These are phyloP conservation scores for Penicillium cosmopolitanum DNA, from an alignment of 495 filamentous ascomycete species.

Conservation along the genomic window DNA sequence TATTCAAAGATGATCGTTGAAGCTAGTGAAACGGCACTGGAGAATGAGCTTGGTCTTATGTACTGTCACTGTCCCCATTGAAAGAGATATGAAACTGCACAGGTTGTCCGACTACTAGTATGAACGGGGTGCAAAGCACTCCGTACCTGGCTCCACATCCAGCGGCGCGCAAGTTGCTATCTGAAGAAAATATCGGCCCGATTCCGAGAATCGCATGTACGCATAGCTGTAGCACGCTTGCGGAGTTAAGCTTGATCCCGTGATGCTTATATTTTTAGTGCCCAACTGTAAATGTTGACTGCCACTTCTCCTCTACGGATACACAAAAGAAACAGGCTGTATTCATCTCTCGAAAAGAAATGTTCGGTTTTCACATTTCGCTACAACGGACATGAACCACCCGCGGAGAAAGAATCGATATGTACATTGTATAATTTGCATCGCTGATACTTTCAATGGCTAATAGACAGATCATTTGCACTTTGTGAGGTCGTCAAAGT, in stretches of 20 bases:
- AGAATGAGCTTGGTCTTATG: neutral
- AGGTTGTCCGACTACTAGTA: neutral
- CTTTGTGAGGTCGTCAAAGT: conserved; percentile 68
- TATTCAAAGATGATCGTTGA: neutral
- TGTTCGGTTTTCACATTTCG: conserved; percentile 13
- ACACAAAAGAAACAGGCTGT: neutral
- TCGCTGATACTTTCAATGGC: conserved; percentile 15
- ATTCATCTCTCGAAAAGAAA: neutral
- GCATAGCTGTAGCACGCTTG: neutral
- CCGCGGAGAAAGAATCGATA: conserved; percentile 32
- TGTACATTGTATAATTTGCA: conserved; percentile 33
- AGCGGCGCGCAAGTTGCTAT: neutral
- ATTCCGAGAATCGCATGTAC: neutral
- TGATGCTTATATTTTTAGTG: neutral
- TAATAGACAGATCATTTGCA: conserved; percentile 56
- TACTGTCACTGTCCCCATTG: neutral
- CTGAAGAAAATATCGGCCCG: neutral
- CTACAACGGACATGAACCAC: conserved; percentile 19
- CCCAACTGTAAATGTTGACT: neutral
- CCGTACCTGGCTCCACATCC: no score
- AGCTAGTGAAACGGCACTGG: neutral
- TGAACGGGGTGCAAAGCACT: neutral
- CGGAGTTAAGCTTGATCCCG: neutral
- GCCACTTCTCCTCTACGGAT: neutral
- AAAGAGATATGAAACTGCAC: neutral